Evolutionary conservation across 306 rosid genomes (phyloP), one percentile per base, ranked within the genome.

Genomic region (Astragalus membranaceus): DNA sequence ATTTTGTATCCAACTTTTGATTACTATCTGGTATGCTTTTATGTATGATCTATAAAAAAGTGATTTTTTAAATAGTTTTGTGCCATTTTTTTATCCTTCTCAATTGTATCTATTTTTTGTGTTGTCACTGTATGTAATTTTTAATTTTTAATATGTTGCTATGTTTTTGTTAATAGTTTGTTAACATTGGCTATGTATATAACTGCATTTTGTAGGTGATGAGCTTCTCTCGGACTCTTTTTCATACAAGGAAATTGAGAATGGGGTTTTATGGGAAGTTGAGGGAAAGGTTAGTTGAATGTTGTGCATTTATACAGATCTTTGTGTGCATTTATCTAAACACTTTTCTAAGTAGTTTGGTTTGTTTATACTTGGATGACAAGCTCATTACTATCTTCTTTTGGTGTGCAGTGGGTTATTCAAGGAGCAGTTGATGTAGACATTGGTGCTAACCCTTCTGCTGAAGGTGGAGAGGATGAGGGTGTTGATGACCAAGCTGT

Each of bases 381-480:
- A 42, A 43, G 23, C 11, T 54, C 3, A n/a, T 30, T 20, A 0
- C 11, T 8, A 17, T 57, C 14, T 14, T 1, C 9, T 30, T 60
- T 48, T 26, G 8, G 43, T 42, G 1, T 55, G 5, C 72, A 94
- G 97, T 94, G 98, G 98, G 90, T 87, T 65, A 90, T 90, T 15
- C 48, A 80, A 73, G 97, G 98, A 78, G 85, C 90, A 0, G 14
- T 87, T 55, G 92, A 90, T 60, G 90, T 94, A 15, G 80, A 90
- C 85, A 94, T 90, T 23, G 97, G 98, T 72, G 98, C 98, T 3
- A 93, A 94, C 80, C 96, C 98, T 33, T 94, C 97, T 36, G 98
- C 97, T 7, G 97, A 90, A 80, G 98, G 89, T 69, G 90, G 73
- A 5, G 94, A 70, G 4, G 93, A 89, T 32, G 96, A 92, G 78